Evolutionary conservation across 345 rosid species (phyloP).

Genomic region (Cardamine resedifolia): DNA sequence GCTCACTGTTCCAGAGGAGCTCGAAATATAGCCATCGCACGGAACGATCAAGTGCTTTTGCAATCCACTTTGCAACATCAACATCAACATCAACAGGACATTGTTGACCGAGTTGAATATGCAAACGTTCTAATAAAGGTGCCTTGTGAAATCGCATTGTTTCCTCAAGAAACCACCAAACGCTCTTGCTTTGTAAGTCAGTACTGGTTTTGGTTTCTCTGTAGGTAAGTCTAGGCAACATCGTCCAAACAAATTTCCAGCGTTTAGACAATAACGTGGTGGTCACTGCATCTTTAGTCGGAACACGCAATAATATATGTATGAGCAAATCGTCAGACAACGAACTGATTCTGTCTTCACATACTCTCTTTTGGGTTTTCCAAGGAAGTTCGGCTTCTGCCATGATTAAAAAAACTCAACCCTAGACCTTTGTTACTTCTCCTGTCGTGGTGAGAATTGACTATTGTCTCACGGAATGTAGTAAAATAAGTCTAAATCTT

Average conservation of each 20-base stretch:
- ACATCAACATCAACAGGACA: neutral
- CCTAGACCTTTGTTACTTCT: too few species aligned
- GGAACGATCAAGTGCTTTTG: neutral
- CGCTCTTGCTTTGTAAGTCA: neutral
- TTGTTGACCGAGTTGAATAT: neutral
- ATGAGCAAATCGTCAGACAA: neutral
- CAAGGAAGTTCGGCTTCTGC: neutral
- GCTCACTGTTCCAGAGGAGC: neutral
- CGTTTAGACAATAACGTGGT: neutral
- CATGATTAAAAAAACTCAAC: neutral
- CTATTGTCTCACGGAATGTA: neutral
- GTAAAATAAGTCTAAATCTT: too few species aligned
- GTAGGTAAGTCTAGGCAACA: neutral
- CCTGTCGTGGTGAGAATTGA: too few species aligned
- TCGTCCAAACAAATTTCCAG: neutral
- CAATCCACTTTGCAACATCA: neutral
- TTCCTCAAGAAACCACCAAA: constrained; percentile 5
- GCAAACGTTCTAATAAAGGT: neutral
- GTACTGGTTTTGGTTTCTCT: neutral
- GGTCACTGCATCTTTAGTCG: neutral
- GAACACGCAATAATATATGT: neutral
- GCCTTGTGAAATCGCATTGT: neutral
- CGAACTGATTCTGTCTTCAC: neutral
- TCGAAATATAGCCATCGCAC: neutral
- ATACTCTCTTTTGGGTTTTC: neutral